Base-by-base conservation (phyloP, 2,329 filamentous ascomycete genomes). In the Xenoacremonium recifei region DNA sequence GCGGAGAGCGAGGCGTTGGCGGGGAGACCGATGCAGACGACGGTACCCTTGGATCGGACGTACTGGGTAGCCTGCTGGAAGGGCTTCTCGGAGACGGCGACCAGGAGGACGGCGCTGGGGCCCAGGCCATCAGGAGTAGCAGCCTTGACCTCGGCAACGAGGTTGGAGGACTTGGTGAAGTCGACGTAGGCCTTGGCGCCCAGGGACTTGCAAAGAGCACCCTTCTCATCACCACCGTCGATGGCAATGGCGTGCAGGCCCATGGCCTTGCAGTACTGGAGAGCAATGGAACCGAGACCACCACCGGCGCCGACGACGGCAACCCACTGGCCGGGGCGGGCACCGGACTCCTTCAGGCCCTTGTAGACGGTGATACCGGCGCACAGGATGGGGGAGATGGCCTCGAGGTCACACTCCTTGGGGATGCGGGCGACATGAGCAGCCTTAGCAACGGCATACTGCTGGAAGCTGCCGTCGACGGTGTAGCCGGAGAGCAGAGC, bases 1-100 rank as follows among this genome's bases (percentile, higher is more conserved):
- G 91, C 90, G 55, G 79, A 80, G 51, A 96, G 77, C 67, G 76
- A 87, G 3, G 91, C 90, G 50, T 84, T 77, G 27, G 87, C 85
- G 5, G 92, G 92, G 19, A 96, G 75, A 60, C 91, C 92, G 59
- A 97, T 93, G 69, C 88, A 92, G 49, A 96, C 80, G 60, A 96
- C 87, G 29, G 81, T 79, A 45, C 92, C 92, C 47, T 83, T 82
- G 42, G 89, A 79, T 46, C 92, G 87, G 49, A 96, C 85, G 69
- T 96, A 96, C 68, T 80, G 84, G 35, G 88, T 83, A 31, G 92
- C 92, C 73, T 96, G 91, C 72, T 96, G 89, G 83, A 96, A 96
- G 40, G 92, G 92, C 75, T 85, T 89, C 78, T 96, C 91, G 57
- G 76, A 80, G 39, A 89, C 90, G 48, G 92, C 91, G 47, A 96